Conservation (phyloP, 2,329 filamentous ascomycete genomes). For the Orbilia brochopaga region DNA sequence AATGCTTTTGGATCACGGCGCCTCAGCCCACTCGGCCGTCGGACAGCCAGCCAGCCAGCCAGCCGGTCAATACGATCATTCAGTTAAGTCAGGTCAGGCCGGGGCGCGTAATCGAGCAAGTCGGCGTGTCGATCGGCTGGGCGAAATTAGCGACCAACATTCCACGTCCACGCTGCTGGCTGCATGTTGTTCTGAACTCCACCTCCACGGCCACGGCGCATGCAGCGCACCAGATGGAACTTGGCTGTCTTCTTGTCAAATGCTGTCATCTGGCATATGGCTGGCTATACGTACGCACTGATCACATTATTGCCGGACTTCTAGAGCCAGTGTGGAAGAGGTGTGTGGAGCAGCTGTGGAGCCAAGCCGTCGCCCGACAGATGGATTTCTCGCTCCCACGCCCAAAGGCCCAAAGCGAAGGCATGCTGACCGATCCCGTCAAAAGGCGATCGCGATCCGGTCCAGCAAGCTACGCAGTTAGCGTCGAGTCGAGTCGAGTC, state of each 20-base stretch:
- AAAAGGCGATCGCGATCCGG: not conserved
- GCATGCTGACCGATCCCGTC: not conserved
- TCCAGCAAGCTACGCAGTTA: not conserved
- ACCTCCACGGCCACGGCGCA: not conserved
- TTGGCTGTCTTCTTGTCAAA: not conserved
- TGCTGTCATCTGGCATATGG: not conserved
- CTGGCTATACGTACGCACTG: not conserved
- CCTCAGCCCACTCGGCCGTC: too few relatives aligned
- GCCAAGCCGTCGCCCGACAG: not conserved
- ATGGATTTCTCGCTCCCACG: too few relatives aligned
- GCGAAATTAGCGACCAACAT: slow-evolving; percentile 36
- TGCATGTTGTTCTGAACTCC: not conserved
- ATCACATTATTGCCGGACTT: not conserved
- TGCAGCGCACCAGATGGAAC: not conserved
- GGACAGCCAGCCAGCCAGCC: not conserved
- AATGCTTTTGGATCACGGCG: too few relatives aligned
- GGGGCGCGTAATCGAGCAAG: slow-evolving; percentile 20
- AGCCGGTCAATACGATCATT: too few relatives aligned
- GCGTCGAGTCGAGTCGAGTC: too few relatives aligned
- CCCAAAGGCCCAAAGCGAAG: too few relatives aligned
- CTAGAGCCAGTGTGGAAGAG: not conserved
- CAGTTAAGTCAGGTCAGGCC: slow-evolving; percentile 8
- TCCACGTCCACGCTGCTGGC: too few relatives aligned
- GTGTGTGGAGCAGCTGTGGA: not conserved
- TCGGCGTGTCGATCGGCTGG: slow-evolving; percentile 32